These are phyloP conservation scores for Lecanosticta acicola DNA, from an alignment of 2,329 filamentous ascomycete species.

Conservation along the genomic window DNA sequence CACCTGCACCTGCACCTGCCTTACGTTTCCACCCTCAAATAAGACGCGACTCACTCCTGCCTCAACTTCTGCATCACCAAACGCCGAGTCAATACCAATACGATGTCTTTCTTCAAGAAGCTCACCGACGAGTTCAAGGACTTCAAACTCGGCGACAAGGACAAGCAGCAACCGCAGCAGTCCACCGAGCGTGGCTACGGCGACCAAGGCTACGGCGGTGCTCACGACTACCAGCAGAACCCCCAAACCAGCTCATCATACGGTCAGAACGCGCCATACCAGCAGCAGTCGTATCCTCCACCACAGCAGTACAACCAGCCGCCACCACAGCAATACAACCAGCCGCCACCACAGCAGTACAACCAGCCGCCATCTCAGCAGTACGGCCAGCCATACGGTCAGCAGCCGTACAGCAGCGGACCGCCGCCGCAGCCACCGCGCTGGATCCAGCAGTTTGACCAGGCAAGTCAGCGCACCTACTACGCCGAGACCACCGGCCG, in stretches of 20 bases:
- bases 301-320: slow-evolving; percentile 18
- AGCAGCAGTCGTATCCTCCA: slow-evolving; percentile 12
- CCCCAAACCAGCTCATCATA: neutral
- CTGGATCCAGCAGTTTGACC: slow-evolving; percentile 61
- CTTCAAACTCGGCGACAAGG: slow-evolving; percentile 32
- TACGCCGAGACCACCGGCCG: slow-evolving; percentile 59
- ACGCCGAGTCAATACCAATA: neutral
- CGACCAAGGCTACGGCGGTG: slow-evolving; percentile 3
- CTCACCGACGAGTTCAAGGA: slow-evolving; percentile 43
- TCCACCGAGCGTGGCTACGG: slow-evolving; percentile 4
- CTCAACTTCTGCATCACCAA: too few relatives aligned
- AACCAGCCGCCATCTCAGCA: slow-evolving; percentile 12
- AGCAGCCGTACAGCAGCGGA: slow-evolving; percentile 9
- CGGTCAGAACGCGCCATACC: slow-evolving; percentile 19
- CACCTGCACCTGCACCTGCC: neutral
- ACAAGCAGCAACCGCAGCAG: slow-evolving; percentile 20
- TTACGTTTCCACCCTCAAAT: neutral
- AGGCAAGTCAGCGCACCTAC: slow-evolving; percentile 57
- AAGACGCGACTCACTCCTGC: neutral
- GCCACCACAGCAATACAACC: slow-evolving; percentile 26
- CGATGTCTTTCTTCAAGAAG: slow-evolving; percentile 45
- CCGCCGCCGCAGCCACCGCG: slow-evolving; percentile 53
- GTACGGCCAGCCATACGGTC: slow-evolving; percentile 19
- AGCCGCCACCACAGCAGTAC: slow-evolving; percentile 23
- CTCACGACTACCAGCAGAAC: too few relatives aligned